Evolutionary conservation across 352 stramenopile genomes (phyloP), one percentile per base, ranked within the genome.

Genomic region (Albugo candida): DNA sequence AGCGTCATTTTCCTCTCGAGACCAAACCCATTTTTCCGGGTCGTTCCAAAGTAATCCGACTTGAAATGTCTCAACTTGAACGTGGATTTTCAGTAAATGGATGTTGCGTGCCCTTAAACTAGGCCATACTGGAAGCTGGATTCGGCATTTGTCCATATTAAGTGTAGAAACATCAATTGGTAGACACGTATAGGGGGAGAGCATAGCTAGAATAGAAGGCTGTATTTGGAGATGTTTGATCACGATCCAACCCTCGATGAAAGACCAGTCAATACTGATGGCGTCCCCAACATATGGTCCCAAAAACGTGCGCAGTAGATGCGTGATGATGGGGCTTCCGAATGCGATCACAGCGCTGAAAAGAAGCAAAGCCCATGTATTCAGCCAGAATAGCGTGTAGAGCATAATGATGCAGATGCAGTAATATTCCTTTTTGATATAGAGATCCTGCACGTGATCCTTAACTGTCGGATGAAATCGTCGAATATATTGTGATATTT

Each of bases 1-100:
- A 37, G 58, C 57, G 6, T 56, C 42, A 60, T 91, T 91, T 36
- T 87, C 62, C 31, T 81, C 61, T 21, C 52, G 59, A 42, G 65
- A 65, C 63, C 65, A 81, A 52, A 85, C 74, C 79, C 79, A 92
- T 37, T 82, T 77, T 54, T 83, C 67, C 0, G 76, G 67, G 21
- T 62, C 41, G 41, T 89, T 70, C 13, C 24, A 31, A 3, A 31
- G 24, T 8, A 31, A 31, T 8, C 54, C 70, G 17, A 89, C 13
- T 12, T 77, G 24, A 31, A 31, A 31, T 8, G 24, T 31, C 24
- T 31, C 24, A 31, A 31, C 24, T 31, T 31, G 24, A 31, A 31
- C 24, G 24, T 31, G 24, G 8, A 31, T 31, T 31, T 31, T 31
- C 3, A 31, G 24, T 31, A 31, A 31, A 31, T 31, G 24, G 24